Base-by-base conservation (phyloP, 148 eudicot genomes). In the Polygonum maritimum region DNA sequence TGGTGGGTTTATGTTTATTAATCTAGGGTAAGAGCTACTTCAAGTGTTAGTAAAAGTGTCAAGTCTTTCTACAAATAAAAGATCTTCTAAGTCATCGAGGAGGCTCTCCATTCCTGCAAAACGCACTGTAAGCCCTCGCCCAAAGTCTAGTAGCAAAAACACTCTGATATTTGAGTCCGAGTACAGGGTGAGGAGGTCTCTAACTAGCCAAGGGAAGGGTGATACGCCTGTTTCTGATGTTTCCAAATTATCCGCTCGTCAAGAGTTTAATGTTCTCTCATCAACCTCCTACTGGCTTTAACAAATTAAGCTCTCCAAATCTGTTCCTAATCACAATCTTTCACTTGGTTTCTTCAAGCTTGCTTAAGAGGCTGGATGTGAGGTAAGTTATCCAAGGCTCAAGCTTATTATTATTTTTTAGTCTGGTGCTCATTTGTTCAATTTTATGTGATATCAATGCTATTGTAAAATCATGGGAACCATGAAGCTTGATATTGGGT, bases 291-390 rank as follows among this genome's bases (percentile, higher is more conserved):
- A 94, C 48, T 94, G 98, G 98, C 88, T 91, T 26, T 80, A 89
- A 62, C 98, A 91, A 81, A 91, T 94, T 78, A 90, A 91, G 88
- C 90, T 88, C 35, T 90, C 98, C 12, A 97, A 91, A 85, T 79
- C 95, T 78, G 91, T 91, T 82, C 87, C 86, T 14, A 91, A 91
- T 78, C 98, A 94, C 79, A 79, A 81, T 1, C 67, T 94, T 72
- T 94, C 98, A 18, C 88, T 94, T 71, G 97, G 90, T 33, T 90
- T 94, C 82, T 94, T 94, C 82, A 94, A 89, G 84, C 98, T 94
- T 79, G 98, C 98, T 41, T 45, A 90, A 14, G 97, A 91, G 69
- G 95, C 97, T 33, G 87, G 89, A 75, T 86, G 93, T 65, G 89
- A 91, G 97, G 98, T 91, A 90, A 70, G 76, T 41, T 5, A 47